A percentile compares a stretch with the other conserved stretches of the same genome.
phyloP scores from a whole-genome alignment of 2,329 filamentous ascomycete genomes.

The Aspergillus hortae region DNA sequence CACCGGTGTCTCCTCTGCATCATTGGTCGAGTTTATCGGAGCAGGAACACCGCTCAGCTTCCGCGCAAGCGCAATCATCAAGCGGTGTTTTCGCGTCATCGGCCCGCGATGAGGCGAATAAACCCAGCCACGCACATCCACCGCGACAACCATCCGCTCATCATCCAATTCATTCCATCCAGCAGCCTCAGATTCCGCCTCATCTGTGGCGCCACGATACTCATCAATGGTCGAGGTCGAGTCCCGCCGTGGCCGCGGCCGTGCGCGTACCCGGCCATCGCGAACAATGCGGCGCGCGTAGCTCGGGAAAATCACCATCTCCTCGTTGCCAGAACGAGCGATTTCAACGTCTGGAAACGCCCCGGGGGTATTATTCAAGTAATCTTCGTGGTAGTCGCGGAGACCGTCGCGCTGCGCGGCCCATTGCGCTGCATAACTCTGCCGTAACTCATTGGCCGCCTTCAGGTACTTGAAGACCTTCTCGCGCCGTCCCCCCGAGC shows the following conservation, averaged over 20 bases:
- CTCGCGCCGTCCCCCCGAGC: conserved; percentile 61
- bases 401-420: conserved; percentile 41
- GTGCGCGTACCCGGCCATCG: conserved; percentile 30
- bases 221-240: conserved; percentile 33
- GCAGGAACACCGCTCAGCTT: conserved; percentile 83
- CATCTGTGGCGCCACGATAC: conserved; percentile 37
- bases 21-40: conserved; percentile 43
- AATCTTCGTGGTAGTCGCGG: conserved; percentile 43
- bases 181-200: conserved; percentile 65
- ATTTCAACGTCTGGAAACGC: conserved; percentile 84
- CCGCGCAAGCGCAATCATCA: conserved; percentile 80
- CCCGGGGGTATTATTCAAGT: conserved; percentile 58
- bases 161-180: conserved; percentile 80
- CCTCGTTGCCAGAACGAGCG: conserved; percentile 73
- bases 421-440: conserved; percentile 61
- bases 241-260: conserved; percentile 24
- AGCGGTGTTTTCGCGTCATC: conserved; percentile 79
- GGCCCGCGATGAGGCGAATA: conserved; percentile 82
- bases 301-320: conserved; percentile 93
- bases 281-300: conserved; percentile 75
- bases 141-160: conserved; percentile 81
- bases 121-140: conserved; percentile 94
- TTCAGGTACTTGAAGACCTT: conserved; percentile 72
- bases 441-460: conserved; percentile 68
- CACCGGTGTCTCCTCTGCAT: conserved; percentile 23